Base-by-base conservation (phyloP, 345 rosid genomes). In the Salix suchowensis region DNA sequence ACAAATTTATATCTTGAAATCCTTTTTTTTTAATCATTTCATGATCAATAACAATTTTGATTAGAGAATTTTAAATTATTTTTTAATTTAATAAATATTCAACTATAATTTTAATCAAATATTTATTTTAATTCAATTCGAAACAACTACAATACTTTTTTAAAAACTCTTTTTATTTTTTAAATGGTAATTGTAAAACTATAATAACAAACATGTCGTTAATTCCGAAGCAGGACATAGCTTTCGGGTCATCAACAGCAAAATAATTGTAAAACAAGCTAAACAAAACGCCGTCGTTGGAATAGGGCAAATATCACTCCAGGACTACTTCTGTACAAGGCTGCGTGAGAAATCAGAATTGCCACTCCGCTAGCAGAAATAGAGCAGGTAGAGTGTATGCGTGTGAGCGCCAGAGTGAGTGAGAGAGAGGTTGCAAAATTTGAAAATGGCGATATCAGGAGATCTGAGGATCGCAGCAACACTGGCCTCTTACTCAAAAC, bases 391-490 rank as follows among this genome's bases (percentile, higher is more conserved):
- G 26, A 70, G 23, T 18, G 7, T 48, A 10, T 0, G 14, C 13
- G 55, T 16, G 19, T 13, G 40, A 18, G 37, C 40, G 69, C 62
- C 24, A 7, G 9, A 37, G 24, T 0, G 30, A 34, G 68, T 16
- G 44, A 7, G 19, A 21, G 44, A 66, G 21, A 32, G 46, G 6
- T 75, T 37, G 58, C 23, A 12, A 10, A 50, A 36, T 62, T 34
- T 79, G 72, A 50, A 64, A 83, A 89, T 91, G 93, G 87, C 92
- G 71, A 86, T 87, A 44, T 80, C 85, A 39, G 97, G 91, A 78
- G 88, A 87, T 85, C 86, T 94, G 72, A 90, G 87, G 81, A 85
- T 91, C 80, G 87, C 94, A 40, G 91, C 97, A 10, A 83, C 87
- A 6, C 74, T 90, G 67, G 90, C 87, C 21, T 79, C 95, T 55